Base-by-base conservation (phyloP, 202 grass and related monocot species). In the Thinopyrum obtusiflorum region DNA sequence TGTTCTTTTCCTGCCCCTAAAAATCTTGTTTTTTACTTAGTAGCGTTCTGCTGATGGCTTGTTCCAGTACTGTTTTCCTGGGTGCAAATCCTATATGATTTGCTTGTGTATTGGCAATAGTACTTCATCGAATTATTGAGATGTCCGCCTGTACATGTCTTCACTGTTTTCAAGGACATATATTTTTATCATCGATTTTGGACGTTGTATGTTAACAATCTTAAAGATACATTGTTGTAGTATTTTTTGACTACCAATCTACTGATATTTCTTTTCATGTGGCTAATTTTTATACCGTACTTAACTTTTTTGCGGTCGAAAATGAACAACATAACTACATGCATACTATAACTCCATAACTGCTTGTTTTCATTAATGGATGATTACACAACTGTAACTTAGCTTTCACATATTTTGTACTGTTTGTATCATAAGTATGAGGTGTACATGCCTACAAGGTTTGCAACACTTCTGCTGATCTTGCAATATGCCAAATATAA, bases 301-400 rank as follows among this genome's bases (percentile, higher is more conserved):
- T 61, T 83, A 83, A 73, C 36, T 49, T 23, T 25, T 51, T 64
- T 64, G 32, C 63, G 11, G 42, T 53, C 18, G 27, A 81, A 81
- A 5, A 68, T 53, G 27, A 81, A 81, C 28, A 81, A 7, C 27
- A 53, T 68, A 35, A 83, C 27, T 24, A 14, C 82, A 35, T 33
- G 26, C 57, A 49, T 75, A 25, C 2, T 18, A 8, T 74, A 63
- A 35, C 18, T 49, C 1, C 69, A 18, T 74, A 63, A 31, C 1
- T 63, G 12, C 73, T 84, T 73, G 37, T 47, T 74, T 74, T 65
- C 5, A 65, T 51, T 76, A 51, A 51, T 66, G 42, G 42, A 66
- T 72, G 71, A n/a, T 20, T 53, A 24, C 12, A 51, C 8, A 59
- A 42, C 36, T 59, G 21, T 46, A 85, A 76, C 72, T 32, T 55